phyloP scores from a whole-genome alignment of 176 grass and related monocot genomes.

The Phragmites australis region DNA sequence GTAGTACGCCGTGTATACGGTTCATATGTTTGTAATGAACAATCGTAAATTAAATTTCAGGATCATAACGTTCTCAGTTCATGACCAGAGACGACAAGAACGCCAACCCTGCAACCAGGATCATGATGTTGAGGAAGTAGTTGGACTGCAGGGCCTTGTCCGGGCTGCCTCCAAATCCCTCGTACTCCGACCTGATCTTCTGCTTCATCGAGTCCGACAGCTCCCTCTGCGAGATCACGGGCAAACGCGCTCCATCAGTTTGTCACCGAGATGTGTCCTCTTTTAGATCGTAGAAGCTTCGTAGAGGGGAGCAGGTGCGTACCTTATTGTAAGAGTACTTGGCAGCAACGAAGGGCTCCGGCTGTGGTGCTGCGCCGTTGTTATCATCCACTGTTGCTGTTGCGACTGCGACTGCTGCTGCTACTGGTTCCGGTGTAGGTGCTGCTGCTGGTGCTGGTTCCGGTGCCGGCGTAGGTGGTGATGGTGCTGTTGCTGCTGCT shows the following conservation, averaged over 20 bases:
- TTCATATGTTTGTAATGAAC: neutral
- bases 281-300: constrained; percentile 10
- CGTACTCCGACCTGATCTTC: constrained; percentile 75
- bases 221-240: constrained; percentile 52
- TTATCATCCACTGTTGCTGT: constrained; percentile 3
- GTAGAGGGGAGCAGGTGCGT: neutral
- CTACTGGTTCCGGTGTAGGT: constrained; percentile 14
- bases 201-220: constrained; percentile 79
- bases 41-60: neutral
- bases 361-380: constrained; percentile 40
- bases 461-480: neutral
- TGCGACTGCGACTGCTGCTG: neutral
- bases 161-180: constrained; percentile 88
- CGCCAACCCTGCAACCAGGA: constrained; percentile 73
- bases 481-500: neutral
- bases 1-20: neutral
- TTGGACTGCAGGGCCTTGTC: constrained; percentile 87
- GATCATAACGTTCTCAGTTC: constrained; percentile 37
- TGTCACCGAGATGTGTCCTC: neutral
- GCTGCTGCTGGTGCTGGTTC: neutral
- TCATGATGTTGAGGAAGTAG: constrained; percentile 96
- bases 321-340: constrained; percentile 91
- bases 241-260: neutral
- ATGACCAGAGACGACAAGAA: constrained; percentile 78
- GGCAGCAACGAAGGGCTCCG: constrained; percentile 79